Base-by-base conservation (phyloP, 345 rosid species). In the Salix udensis region DNA sequence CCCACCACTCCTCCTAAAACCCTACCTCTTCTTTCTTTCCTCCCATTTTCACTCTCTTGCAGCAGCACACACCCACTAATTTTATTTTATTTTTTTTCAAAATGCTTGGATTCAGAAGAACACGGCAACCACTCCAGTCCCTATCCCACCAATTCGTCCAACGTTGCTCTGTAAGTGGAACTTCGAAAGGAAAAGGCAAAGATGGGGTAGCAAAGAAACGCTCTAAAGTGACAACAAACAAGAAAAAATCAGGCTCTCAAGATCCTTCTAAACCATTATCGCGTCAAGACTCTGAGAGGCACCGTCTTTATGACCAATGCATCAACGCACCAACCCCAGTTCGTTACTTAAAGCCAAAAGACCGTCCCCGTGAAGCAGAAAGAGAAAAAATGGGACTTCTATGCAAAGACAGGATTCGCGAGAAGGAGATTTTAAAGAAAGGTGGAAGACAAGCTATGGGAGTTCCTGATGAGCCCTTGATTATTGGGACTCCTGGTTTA, bases 271-370 rank as follows among this genome's bases (percentile, higher is more conserved):
- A 64, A 64, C 30, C 77, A 36, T 8, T 30, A 8, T 74, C 74
- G 5, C 76, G 72, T 24, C 62, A 24, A 28, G 79, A 77, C 9
- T 30, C 76, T 62, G 89, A 85, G 79, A 90, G 87, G 71, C 68
- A 85, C 44, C 77, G 74, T 36, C 78, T 92, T n/a, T 86, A 86
- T 75, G 96, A 91, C 2, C 83, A 83, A 48, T 94, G 97, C 87
- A 72, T 92, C 69, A 90, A 89, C 24, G 93, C 94, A 4, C 97
- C 98, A 3, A 86, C 92, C 1, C 97, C 97, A 3, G 85, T 94
- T 69, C 88, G 97, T 44, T 82, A 86, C 87, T 81, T 92, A 34
- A 81, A 81, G 31, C 91, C 92, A 2, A 91, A 88, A 65, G 91
- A 89, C 1, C 78, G 48, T 7, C 91, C 84, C 2, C 87, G 97